These are phyloP conservation scores for Berberis thunbergii DNA, from an alignment of 164 flowering plant species.

Conservation along the genomic window DNA sequence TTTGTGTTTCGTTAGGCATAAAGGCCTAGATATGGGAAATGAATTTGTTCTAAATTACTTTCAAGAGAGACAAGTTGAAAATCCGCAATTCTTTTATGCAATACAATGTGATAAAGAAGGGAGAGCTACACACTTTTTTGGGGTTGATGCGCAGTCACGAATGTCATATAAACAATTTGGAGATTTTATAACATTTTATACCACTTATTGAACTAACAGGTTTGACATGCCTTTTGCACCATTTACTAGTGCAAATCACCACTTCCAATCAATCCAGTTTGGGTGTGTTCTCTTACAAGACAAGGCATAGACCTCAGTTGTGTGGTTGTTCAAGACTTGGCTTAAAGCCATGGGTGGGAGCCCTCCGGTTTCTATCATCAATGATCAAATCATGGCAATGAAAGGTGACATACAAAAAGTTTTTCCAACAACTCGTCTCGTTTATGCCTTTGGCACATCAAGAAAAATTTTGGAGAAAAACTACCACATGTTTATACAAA, in stretches of 20 bases:
- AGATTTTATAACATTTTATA: background rate
- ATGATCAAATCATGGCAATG: constrained; percentile 1
- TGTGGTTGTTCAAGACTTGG: background rate
- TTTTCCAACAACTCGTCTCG: background rate
- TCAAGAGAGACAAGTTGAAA: background rate
- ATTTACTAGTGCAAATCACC: background rate
- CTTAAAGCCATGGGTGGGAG: background rate
- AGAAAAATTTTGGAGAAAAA: background rate
- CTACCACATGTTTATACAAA: background rate
- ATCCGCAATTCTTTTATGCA: background rate
- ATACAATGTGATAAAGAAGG: background rate
- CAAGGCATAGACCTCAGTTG: background rate
- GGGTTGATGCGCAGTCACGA: background rate
- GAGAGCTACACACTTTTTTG: background rate
- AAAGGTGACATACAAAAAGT: background rate
- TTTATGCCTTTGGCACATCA: constrained; percentile 3
- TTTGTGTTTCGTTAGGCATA: background rate
- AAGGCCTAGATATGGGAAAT: background rate
- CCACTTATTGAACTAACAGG: background rate
- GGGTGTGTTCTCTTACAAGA: constrained; percentile 2
- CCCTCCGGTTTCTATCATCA: background rate
- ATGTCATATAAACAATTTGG: background rate
- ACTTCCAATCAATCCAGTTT: background rate
- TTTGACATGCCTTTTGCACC: background rate
- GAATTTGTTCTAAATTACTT: background rate